A percentile compares a stretch with the other conserved stretches of the same genome.
Conservation (phyloP, 2,329 filamentous ascomycete genomes). For the Phaeosphaeriaceae sp. region DNA sequence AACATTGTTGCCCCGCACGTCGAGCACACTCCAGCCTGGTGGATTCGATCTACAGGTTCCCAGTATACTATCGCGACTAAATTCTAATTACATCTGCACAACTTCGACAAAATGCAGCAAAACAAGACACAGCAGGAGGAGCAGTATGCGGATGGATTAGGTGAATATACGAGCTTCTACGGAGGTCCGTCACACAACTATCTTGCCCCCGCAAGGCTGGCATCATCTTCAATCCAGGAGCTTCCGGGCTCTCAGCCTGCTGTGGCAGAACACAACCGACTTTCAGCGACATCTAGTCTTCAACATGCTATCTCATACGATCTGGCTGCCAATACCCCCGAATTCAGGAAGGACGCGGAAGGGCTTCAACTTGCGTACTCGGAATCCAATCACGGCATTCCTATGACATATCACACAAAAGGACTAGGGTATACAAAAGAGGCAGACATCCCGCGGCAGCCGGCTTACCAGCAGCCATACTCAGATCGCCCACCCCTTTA, state of each 20-base stretch:
- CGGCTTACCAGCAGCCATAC: background rate
- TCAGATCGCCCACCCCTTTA: conserved; percentile 3
- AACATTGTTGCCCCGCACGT: conserved; percentile 1
- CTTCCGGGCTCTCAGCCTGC: background rate
- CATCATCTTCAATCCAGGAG: conserved; percentile 3
- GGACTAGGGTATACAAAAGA: conserved; percentile 7
- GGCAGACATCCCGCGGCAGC: conserved; percentile 16
- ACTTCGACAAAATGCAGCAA: conserved; percentile 10
- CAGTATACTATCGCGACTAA: background rate
- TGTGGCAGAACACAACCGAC: background rate
- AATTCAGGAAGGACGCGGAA: conserved; percentile 11
- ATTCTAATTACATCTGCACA: background rate
- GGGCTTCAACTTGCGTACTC: conserved; percentile 13
- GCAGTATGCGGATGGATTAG: conserved; percentile 13
- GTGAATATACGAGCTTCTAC: conserved; percentile 13
- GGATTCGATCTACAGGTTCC: background rate
- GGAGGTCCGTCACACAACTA: conserved; percentile 14
- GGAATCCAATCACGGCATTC: background rate
- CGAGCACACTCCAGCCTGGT: background rate
- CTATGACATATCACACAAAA: conserved; percentile 3
- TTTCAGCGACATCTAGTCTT: background rate
- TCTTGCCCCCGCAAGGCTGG: conserved; percentile 8
- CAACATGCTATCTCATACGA: conserved; percentile 15
- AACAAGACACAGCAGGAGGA: conserved; percentile 1
- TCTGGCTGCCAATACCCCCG: conserved; percentile 12